These are phyloP conservation scores for Boeremia lycopersici DNA, from an alignment of 2,329 filamentous ascomycete genomes.

Conservation along the genomic window DNA sequence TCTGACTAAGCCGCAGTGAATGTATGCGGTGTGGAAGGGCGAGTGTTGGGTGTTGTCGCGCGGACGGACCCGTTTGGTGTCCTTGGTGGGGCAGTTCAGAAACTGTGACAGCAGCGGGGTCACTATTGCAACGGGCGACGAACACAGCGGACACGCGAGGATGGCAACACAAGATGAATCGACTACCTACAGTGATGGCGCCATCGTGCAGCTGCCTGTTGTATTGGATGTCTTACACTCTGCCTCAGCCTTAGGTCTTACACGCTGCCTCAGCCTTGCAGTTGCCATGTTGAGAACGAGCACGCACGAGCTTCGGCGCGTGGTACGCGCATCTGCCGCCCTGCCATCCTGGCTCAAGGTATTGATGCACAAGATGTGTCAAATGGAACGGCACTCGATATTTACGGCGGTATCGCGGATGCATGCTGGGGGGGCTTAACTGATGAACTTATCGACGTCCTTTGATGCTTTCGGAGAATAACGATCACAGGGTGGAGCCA, in stretches of 20 bases:
- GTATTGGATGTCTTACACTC: not conserved
- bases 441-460: not conserved
- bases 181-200: slow-evolving; percentile 1
- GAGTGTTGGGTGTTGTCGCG: slow-evolving; percentile 24
- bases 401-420: not conserved
- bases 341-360: not conserved
- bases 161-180: slow-evolving; percentile 2
- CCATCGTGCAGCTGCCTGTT: slow-evolving; percentile 8
- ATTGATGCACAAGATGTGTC: not conserved
- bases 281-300: not conserved
- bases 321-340: slow-evolving; percentile 13
- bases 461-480: not conserved
- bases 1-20: slow-evolving; percentile 34
- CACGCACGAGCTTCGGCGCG: not conserved
- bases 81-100: slow-evolving; percentile 14
- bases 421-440: not conserved
- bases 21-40: slow-evolving; percentile 32
- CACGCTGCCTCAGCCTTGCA: not conserved
- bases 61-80: slow-evolving; percentile 22
- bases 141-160: not conserved
- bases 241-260: slow-evolving; percentile 3
- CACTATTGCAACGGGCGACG: slow-evolving; percentile 7
- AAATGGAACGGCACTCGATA: not conserved
- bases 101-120: slow-evolving; percentile 5
- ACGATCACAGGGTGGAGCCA: not conserved